Percentiles rank a stretch among this genome's conserved stretches.
Evolutionary conservation across 257 asterid genomes (phyloP).

Genomic region (Nemophila menziesii): DNA sequence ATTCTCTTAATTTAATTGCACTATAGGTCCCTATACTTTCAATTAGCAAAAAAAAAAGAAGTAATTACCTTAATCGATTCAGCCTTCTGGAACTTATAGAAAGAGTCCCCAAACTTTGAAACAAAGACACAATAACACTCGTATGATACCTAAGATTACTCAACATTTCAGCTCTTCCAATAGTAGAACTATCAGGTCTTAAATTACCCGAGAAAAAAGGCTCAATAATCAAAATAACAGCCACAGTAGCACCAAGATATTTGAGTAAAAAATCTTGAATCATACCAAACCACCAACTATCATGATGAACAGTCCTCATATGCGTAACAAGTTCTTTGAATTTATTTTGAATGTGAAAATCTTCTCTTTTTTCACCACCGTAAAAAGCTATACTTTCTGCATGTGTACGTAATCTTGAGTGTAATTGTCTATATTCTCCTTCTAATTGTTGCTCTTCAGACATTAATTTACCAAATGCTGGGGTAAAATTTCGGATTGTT

Average conservation of each 20-base stretch:
- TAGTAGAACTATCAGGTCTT: constrained; percentile 84
- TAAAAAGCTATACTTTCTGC: constrained; percentile 98
- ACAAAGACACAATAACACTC: constrained; percentile 85
- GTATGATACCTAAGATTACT: constrained; percentile 99
- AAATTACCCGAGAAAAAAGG: constrained; percentile 92
- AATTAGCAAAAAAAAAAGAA: too few species aligned
- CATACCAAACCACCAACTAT: constrained; percentile 99
- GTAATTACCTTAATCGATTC: constrained; percentile 83
- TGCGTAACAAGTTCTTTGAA: constrained; percentile 68
- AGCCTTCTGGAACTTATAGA: constrained; percentile 92
- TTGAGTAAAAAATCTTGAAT: constrained; percentile 91
- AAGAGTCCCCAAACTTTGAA: constrained; percentile 93
- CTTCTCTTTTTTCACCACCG: constrained; percentile 95
- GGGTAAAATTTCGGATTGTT: constrained; percentile 72
- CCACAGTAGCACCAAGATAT: constrained; percentile 99
- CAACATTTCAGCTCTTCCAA: constrained; percentile 99
- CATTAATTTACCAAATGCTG: constrained; percentile 89
- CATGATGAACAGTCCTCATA: constrained; percentile 84
- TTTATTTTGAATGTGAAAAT: constrained; percentile 78
- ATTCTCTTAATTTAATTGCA: too few species aligned
- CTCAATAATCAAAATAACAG: constrained; percentile 93
- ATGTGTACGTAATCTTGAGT: constrained; percentile 92
- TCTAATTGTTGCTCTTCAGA: constrained; percentile 93
- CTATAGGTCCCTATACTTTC: too few species aligned
- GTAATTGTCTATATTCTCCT: constrained; percentile 97